Evolutionary conservation across 768 basidiomycete species (phyloP).

Genomic region (Holtermannia corniformis): DNA sequence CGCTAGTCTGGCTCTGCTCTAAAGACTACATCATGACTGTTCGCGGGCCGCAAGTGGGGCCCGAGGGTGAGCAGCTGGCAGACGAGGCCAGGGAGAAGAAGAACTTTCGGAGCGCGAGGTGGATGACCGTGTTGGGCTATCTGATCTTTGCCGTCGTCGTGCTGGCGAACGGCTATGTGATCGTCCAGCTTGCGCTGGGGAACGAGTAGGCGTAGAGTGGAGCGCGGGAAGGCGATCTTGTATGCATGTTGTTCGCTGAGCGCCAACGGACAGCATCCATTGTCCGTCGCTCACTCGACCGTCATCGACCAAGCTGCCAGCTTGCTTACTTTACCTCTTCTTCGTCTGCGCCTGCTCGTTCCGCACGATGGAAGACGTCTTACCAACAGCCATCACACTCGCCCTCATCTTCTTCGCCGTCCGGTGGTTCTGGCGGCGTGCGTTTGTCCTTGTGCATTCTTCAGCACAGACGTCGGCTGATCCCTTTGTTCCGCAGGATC

Average conservation of each 20-base stretch:
- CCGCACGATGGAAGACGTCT: constrained; percentile 21
- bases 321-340: no score
- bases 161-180: constrained; percentile 66
- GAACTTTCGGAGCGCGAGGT: constrained; percentile 24
- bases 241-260: not conserved
- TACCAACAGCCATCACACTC: constrained; percentile 25
- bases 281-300: no score
- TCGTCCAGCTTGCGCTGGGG: constrained; percentile 53
- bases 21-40: constrained; percentile 59
- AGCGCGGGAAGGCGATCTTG: no score
- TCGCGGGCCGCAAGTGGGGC: constrained; percentile 22
- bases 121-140: constrained; percentile 49
- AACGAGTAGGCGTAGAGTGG: constrained; percentile 26
- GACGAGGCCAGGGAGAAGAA: constrained; percentile 36
- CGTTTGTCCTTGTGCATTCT: constrained; percentile 5
- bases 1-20: constrained; percentile 65
- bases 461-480: not conserved
- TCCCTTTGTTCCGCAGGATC: no score
- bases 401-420: constrained; percentile 19
- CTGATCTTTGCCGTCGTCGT: constrained; percentile 58
- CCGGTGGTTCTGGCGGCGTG: constrained; percentile 18
- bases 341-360: no score
- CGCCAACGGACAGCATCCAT: not conserved
- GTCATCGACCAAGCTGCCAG: no score
- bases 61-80: constrained; percentile 1